These are phyloP conservation scores for Aspergillus conjunctus DNA, from an alignment of 495 filamentous ascomycete genomes.

Conservation along the genomic window DNA sequence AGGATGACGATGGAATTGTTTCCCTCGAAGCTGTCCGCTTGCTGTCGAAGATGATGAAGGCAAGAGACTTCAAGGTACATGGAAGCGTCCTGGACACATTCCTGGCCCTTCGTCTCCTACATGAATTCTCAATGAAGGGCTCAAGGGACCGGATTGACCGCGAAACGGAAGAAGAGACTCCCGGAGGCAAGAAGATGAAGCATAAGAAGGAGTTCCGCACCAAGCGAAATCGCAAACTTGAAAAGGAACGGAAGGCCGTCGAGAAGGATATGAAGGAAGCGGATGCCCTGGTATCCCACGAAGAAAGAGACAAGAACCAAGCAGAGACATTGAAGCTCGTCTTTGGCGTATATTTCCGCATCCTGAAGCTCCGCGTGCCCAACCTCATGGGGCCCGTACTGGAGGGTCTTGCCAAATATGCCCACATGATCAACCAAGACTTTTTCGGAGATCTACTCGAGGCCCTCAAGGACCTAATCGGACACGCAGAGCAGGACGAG, in stretches of 20 bases:
- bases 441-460: slow-evolving; percentile 97
- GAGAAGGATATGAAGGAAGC: slow-evolving; percentile 94
- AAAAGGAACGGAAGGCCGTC: slow-evolving; percentile 80
- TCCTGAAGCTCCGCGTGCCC: slow-evolving; percentile 74
- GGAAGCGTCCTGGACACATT: slow-evolving; percentile 90
- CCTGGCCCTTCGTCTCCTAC: slow-evolving; percentile 82
- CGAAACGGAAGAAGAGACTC: slow-evolving; percentile 42
- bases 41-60: slow-evolving; percentile 92
- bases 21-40: slow-evolving; percentile 85
- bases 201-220: slow-evolving; percentile 75
- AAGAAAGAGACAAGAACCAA: slow-evolving; percentile 90
- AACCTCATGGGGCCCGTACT: slow-evolving; percentile 91
- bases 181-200: slow-evolving; percentile 64
- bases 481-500: slow-evolving; percentile 59
- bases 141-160: slow-evolving; percentile 74
- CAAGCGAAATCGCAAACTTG: slow-evolving; percentile 70
- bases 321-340: slow-evolving; percentile 94
- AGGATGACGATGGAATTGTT: slow-evolving; percentile 84
- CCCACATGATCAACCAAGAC: slow-evolving; percentile 95
- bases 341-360: slow-evolving; percentile 91
- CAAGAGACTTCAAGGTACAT: slow-evolving; percentile 73
- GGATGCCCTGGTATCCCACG: slow-evolving; percentile 84
- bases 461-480: slow-evolving; percentile 87
- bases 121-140: slow-evolving; percentile 80
- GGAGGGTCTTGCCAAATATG: slow-evolving; percentile 88